A percentile compares a stretch with the other conserved stretches of the same genome.
Evolutionary conservation across 2,329 filamentous ascomycete species (phyloP).

Genomic region (Calcarisporium arbuscula): DNA sequence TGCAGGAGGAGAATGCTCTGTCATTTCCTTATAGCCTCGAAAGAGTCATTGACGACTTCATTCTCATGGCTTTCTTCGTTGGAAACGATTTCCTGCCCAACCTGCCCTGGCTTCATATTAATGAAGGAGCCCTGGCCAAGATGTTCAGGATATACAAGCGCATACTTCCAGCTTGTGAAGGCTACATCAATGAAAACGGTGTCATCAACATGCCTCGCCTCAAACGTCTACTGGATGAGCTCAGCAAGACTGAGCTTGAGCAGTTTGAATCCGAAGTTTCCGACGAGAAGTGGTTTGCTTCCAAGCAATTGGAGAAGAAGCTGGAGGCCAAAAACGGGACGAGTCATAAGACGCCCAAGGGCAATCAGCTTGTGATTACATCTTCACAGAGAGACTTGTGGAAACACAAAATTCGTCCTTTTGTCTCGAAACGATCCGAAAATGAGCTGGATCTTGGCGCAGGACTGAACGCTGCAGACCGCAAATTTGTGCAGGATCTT

Average conservation of each 20-base stretch:
- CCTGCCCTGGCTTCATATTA: conserved; percentile 92
- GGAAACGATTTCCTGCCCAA: conserved; percentile 99
- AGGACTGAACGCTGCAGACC: conserved; percentile 72
- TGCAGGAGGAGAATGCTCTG: conserved; percentile 67
- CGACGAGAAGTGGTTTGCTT: conserved; percentile 86
- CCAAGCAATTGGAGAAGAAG: conserved; percentile 71
- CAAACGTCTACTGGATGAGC: conserved; percentile 69
- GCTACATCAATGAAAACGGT: conserved; percentile 94
- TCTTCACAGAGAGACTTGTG: conserved; percentile 77
- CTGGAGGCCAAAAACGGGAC: conserved; percentile 50
- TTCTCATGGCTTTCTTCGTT: conserved; percentile 98
- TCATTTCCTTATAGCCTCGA: conserved; percentile 87
- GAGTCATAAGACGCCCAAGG: conserved; percentile 45
- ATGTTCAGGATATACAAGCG: conserved; percentile 98
- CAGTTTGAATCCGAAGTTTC: conserved; percentile 88
- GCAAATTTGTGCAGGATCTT: conserved; percentile 87
- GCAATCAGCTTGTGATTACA: conserved; percentile 64
- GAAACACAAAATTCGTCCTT: conserved; percentile 72
- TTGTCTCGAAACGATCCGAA: conserved; percentile 62
- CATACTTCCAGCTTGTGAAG: conserved; percentile 77
- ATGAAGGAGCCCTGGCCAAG: conserved; percentile 89
- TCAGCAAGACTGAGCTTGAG: conserved; percentile 83
- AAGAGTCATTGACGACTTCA: conserved; percentile 96
- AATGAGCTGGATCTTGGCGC: conserved; percentile 67
- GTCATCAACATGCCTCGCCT: conserved; percentile 83